phyloP scores from a whole-genome alignment of 2,329 filamentous ascomycete species.

The Proliferodiscus dingleyae region DNA sequence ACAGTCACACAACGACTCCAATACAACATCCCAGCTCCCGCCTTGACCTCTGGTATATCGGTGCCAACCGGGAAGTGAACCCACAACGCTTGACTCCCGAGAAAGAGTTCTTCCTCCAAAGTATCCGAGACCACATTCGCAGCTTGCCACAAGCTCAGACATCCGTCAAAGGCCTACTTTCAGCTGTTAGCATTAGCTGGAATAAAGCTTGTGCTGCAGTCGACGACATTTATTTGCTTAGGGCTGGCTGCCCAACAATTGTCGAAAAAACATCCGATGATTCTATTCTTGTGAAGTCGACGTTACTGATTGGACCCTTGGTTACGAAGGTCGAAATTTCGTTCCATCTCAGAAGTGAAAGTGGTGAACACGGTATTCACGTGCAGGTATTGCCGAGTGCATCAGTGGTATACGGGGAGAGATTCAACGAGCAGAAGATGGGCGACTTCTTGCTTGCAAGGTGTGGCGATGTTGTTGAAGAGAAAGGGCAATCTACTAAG shows the following conservation, averaged over 20 bases:
- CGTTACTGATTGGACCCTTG: slow-evolving; percentile 58
- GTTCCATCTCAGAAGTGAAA: slow-evolving; percentile 49
- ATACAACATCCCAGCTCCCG: slow-evolving; percentile 39
- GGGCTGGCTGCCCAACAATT: slow-evolving; percentile 59
- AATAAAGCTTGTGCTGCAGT: slow-evolving; percentile 55
- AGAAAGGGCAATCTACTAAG: too few species aligned
- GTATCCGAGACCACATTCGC: slow-evolving; percentile 64
- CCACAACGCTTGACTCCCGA: slow-evolving; percentile 55
- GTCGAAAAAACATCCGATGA: slow-evolving; percentile 61
- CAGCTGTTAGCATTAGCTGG: slow-evolving; percentile 59
- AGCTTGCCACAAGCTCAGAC: slow-evolving; percentile 55
- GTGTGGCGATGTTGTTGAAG: slow-evolving; percentile 35
- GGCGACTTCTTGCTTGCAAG: slow-evolving; percentile 61
- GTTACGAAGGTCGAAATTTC: slow-evolving; percentile 64
- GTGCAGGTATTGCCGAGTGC: slow-evolving; percentile 51
- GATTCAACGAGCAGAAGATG: slow-evolving; percentile 71
- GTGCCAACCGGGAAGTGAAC: slow-evolving; percentile 49
- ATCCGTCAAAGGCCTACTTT: slow-evolving; percentile 52
- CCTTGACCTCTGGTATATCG: slow-evolving; percentile 69
- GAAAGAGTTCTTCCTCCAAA: slow-evolving; percentile 70
- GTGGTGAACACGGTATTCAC: slow-evolving; percentile 45
- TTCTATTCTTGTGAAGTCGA: slow-evolving; percentile 55
- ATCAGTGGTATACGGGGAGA: slow-evolving; percentile 69
- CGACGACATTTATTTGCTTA: slow-evolving; percentile 56
- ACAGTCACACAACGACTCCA: slow-evolving; percentile 15